Conservation (phyloP, 2,329 filamentous ascomycete genomes). For the Setomelanomma holmii region DNA sequence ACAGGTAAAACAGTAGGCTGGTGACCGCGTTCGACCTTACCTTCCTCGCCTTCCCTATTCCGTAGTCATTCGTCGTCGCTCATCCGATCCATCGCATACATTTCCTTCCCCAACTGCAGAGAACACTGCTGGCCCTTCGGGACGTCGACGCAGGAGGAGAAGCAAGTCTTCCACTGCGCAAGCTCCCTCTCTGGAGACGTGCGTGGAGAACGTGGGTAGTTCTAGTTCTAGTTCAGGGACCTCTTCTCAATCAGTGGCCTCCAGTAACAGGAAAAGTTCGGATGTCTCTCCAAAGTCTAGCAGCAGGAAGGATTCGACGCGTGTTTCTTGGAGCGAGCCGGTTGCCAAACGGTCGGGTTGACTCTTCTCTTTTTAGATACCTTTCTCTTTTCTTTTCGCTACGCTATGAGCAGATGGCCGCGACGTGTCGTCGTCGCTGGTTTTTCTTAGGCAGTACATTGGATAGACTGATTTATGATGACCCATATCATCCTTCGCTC, state of each 20-base stretch:
- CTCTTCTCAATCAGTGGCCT: too few species aligned
- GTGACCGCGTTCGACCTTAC: not conserved
- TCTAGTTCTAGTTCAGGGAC: not conserved
- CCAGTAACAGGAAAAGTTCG: too few species aligned
- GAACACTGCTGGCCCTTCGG: not conserved
- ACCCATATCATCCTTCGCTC: too few species aligned
- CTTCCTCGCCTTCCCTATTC: too few species aligned
- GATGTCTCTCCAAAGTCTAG: too few species aligned
- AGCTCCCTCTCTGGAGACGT: too few species aligned
- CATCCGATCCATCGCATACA: not conserved
- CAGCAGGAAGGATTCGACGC: not conserved
- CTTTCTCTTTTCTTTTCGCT: constrained; percentile 14
- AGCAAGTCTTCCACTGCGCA: too few species aligned
- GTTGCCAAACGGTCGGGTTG: too few species aligned
- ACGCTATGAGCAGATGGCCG: not conserved
- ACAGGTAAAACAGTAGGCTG: constrained; percentile 43
- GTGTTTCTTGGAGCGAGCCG: not conserved
- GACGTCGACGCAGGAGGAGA: too few species aligned
- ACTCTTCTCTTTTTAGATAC: constrained; percentile 14
- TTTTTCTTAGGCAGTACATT: not conserved
- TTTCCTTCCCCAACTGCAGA: not conserved
- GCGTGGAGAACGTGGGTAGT: too few species aligned
- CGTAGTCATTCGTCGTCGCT: too few species aligned
- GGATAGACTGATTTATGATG: not conserved
- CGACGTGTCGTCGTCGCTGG: not conserved